Conservation (phyloP, 2,329 filamentous ascomycete species). For the Fusarium sp. region DNA sequence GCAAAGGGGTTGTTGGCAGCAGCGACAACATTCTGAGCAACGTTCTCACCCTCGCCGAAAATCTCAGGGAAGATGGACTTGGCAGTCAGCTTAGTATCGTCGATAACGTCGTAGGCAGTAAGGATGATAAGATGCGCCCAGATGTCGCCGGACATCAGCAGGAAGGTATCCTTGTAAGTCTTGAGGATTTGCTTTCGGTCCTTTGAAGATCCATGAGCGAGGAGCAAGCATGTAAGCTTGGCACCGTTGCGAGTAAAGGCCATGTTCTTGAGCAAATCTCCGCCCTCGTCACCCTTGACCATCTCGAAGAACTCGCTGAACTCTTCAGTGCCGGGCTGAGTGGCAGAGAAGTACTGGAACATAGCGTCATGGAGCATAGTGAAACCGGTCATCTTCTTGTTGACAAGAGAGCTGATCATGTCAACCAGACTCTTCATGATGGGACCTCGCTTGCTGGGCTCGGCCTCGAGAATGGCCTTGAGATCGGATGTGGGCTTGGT, state of each 20-base stretch:
- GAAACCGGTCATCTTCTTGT: constrained; percentile 97
- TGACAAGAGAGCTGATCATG: constrained; percentile 90
- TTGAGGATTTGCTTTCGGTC: constrained; percentile 90
- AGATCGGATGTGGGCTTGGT: constrained; percentile 74
- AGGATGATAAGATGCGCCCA: constrained; percentile 85
- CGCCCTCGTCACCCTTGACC: constrained; percentile 90
- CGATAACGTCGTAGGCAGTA: constrained; percentile 88
- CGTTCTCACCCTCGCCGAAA: constrained; percentile 75
- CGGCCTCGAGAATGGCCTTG: constrained; percentile 75
- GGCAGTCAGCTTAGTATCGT: constrained; percentile 89
- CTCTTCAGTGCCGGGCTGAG: constrained; percentile 80
- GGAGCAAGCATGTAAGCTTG: constrained; percentile 80
- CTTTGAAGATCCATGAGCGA: constrained; percentile 90
- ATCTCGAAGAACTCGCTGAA: constrained; percentile 89
- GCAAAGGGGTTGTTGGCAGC: constrained; percentile 74
- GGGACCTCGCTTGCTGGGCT: constrained; percentile 85
- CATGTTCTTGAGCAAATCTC: constrained; percentile 92
- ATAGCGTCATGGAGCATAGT: constrained; percentile 98
- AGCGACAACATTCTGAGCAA: constrained; percentile 72
- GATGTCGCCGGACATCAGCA: constrained; percentile 83
- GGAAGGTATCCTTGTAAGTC: constrained; percentile 89
- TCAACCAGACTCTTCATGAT: constrained; percentile 88
- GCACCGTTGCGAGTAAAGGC: constrained; percentile 93
- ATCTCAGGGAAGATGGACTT: constrained; percentile 92
- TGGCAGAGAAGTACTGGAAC: constrained; percentile 92